Base-by-base conservation (phyloP, 805 yeast species). In the Hanseniaspora clermontiae region DNA sequence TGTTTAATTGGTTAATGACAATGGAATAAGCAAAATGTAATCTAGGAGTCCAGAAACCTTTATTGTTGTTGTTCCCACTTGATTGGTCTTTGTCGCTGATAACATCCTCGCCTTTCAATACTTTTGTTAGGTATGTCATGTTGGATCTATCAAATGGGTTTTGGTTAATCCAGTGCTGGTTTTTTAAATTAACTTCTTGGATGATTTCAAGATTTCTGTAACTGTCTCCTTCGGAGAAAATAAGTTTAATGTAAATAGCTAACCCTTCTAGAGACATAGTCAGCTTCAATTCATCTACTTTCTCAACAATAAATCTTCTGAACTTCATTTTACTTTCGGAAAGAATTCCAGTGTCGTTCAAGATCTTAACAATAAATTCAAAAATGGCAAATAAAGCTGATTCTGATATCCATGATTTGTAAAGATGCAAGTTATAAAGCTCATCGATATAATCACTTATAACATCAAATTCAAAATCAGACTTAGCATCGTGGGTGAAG, bases 351-450 rank as follows among this genome's bases (percentile, higher is more conserved):
- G 42, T 17, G 20, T 37, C 27, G 10, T 14, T 19, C 36, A 53
- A 17, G 66, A 53, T 51, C 64, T 65, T 51, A 61, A 61, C n/a
- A 80, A 61, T 24, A 3, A 84, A 74, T 53, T 78, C 81, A 61
- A 77, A 79, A 49, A 90, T 71, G 1, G 95, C 84, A 64, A 75
- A 86, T 62, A 86, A 74, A 43, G 87, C 75, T 3, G 95, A 80
- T 68, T 91, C 96, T 59, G 95, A 74, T 43, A 90, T 77, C 97
- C 97, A 90, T 1, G 86, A 78, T 66, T 90, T 91, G 38, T 71
- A 61, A 14, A 72, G 66, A 0, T 95, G 77, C 56, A 90, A 71
- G 27, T 77, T 80, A 5, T 87, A 66, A 39, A 85, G 62, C 34
- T 72, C 66, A 5, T 72, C 69, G 31, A 79, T 66, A 47, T 83